Evolutionary conservation across 768 basidiomycete genomes (phyloP), one percentile per base, ranked within the genome.

Genomic region (Auricularia cornea): DNA sequence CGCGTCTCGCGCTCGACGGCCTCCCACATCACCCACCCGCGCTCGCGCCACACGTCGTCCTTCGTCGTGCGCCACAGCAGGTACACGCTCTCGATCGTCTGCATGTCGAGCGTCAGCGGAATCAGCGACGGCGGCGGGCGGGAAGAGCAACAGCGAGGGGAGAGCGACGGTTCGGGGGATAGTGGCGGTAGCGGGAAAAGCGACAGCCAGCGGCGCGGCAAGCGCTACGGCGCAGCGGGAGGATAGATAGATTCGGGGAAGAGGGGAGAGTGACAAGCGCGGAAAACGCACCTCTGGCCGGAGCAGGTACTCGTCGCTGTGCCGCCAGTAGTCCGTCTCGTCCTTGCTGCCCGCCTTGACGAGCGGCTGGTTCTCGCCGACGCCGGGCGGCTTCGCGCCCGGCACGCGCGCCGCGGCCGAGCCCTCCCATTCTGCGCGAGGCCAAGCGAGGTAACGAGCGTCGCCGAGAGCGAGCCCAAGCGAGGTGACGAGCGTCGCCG

Each of bases 1-100:
- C 62, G 62, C 18, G 64, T 59, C 48, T 68, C 48, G 40, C 60
- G 63, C 52, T 68, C 66, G 32, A 72, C 66, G 18, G 66, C 64
- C 59, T 70, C 64, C 57, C 63, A 72, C 20, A 71, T 70, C 30
- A 61, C 52, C 71, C 71, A 72, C 28, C 66, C 70, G 20, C 71
- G 64, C 31, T 72, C 67, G 26, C 71, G 62, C 71, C 71, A 72
- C 10, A 59, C 59, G 14, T 62, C 54, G 57, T 70, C 65, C 29
- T 62, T 61, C 16, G 68, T 69, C 29, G 65, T 57, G 26, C 29
- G 28, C 54, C 54, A 57, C 26, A 57, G 38, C 57, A 63, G 38
- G 40, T 63, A 63, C 57, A 63, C 60, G 29, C 60, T 60, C 59
- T 68, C 68, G 31, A 68, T 57, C 31, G 67, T 65, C 67, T 68